A percentile compares a stretch with the other conserved stretches of the same genome.
phyloP scores from a whole-genome alignment of 495 filamentous ascomycete species.

The Neurospora sp. region DNA sequence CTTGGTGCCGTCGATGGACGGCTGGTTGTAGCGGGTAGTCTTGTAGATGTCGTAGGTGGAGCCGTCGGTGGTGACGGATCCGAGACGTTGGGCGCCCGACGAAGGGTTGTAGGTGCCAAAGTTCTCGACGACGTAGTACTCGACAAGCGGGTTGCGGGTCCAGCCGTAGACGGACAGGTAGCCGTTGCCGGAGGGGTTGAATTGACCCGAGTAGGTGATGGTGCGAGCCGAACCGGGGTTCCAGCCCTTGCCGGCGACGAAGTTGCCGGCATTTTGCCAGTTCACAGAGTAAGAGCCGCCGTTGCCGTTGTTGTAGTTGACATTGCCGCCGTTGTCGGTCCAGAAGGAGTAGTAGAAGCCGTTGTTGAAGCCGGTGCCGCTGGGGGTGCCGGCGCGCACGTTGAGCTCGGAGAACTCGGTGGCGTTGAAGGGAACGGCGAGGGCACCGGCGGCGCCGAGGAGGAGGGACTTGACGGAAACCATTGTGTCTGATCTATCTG shows the following conservation, averaged over 20 bases:
- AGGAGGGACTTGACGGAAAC: constrained; percentile 13
- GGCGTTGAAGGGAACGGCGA: constrained; percentile 8
- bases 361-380: constrained; percentile 39
- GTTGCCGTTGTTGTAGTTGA: constrained; percentile 45
- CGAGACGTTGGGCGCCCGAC: constrained; percentile 36
- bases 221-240: constrained; percentile 30
- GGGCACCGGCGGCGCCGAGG: constrained; percentile 5
- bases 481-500: constrained; percentile 5
- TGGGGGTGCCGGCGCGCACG: constrained; percentile 16
- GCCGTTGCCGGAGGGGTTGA: constrained; percentile 39
- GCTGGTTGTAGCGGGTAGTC: constrained; percentile 48
- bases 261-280: constrained; percentile 47
- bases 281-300: constrained; percentile 43
- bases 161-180: constrained; percentile 54
- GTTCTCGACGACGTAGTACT: constrained; percentile 52
- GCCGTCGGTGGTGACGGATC: constrained; percentile 49
- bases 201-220: constrained; percentile 38
- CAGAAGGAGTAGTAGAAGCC: constrained; percentile 55
- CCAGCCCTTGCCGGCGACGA: constrained; percentile 58
- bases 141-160: constrained; percentile 45
- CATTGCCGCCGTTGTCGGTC: constrained; percentile 45
- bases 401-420: constrained; percentile 19
- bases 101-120: constrained; percentile 49
- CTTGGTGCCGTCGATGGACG: constrained; percentile 43
- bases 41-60: constrained; percentile 55